Percentiles rank a stretch among this genome's conserved stretches.
phyloP scores from a whole-genome alignment of 345 rosid species.

The Salix purpurea region DNA sequence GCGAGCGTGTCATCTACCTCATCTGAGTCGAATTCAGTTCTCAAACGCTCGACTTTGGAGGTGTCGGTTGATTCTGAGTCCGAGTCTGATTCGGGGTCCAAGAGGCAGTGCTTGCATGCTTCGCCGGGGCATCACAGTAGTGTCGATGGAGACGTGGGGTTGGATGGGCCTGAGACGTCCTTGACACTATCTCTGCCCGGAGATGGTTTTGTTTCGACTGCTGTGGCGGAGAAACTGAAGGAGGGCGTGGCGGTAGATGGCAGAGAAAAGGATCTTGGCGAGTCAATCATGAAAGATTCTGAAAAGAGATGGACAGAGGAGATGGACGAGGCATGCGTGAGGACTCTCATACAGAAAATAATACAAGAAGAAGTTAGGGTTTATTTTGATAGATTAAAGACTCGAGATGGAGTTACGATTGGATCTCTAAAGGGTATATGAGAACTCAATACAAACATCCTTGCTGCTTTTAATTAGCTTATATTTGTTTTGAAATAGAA shows the following conservation, averaged over 20 bases:
- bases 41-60: slow-evolving; percentile 20
- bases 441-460: neutral
- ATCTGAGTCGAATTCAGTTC: slow-evolving; percentile 31
- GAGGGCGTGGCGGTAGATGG: neutral
- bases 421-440: neutral
- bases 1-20: slow-evolving; percentile 24
- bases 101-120: slow-evolving; percentile 27
- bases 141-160: neutral
- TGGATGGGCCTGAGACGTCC: slow-evolving; percentile 30
- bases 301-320: neutral
- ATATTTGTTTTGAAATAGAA: neutral
- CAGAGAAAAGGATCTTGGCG: neutral
- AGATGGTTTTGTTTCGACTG: slow-evolving; percentile 7
- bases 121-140: slow-evolving; percentile 17
- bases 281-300: neutral
- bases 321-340: neutral
- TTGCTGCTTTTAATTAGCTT: too few relatives aligned
- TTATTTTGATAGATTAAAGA: neutral
- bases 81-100: slow-evolving; percentile 23
- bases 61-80: slow-evolving; percentile 20
- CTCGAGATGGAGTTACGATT: neutral
- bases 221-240: neutral
- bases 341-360: neutral
- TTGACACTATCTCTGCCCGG: slow-evolving; percentile 51
- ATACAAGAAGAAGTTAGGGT: neutral